Percentiles rank a stretch among this genome's conserved stretches.
Conservation (phyloP, 1,284 basidiomycete species). For the Kalmanozyma brasiliensis region DNA sequence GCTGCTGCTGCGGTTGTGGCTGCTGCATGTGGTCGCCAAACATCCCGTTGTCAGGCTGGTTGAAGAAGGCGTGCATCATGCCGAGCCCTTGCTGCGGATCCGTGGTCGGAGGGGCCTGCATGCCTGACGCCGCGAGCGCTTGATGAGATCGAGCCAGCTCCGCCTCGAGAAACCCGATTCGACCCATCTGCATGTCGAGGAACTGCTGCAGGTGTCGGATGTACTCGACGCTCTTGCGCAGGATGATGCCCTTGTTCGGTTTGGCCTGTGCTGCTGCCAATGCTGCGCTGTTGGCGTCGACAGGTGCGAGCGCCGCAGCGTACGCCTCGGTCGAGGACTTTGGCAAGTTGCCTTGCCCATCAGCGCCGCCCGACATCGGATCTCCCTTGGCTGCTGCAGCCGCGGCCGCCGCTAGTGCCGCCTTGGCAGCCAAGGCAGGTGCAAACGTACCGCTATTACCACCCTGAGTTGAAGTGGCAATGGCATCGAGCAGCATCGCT, state of each 20-base stretch:
- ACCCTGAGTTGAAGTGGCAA: constrained; percentile 58
- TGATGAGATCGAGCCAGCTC: constrained; percentile 51
- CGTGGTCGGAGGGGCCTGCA: constrained; percentile 44
- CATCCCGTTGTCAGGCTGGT: constrained; percentile 19
- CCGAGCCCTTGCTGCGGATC: constrained; percentile 46
- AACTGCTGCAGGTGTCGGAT: constrained; percentile 65
- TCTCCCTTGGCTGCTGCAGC: constrained; percentile 41
- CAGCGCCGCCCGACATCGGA: constrained; percentile 9
- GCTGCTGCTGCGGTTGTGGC: constrained; percentile 21
- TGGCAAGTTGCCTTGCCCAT: constrained; percentile 22
- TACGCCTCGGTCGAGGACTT: constrained; percentile 49
- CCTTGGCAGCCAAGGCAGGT: constrained; percentile 49
- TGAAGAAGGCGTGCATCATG: constrained; percentile 50
- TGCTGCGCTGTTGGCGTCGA: constrained; percentile 53
- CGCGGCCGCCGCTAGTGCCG: constrained; percentile 42
- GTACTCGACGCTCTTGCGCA: constrained; percentile 66
- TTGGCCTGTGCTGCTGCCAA: constrained; percentile 62
- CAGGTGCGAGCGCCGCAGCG: constrained; percentile 56
- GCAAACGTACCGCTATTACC: constrained; percentile 56
- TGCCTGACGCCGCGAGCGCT: constrained; percentile 40
- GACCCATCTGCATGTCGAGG: constrained; percentile 58
- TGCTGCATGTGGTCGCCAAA: constrained; percentile 22
- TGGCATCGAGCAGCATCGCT: constrained; percentile 65
- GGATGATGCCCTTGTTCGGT: constrained; percentile 67
- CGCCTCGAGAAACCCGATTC: constrained; percentile 56